These are phyloP conservation scores for Oryza rufipogon DNA, from an alignment of 176 grass and related monocot species.

Conservation along the genomic window DNA sequence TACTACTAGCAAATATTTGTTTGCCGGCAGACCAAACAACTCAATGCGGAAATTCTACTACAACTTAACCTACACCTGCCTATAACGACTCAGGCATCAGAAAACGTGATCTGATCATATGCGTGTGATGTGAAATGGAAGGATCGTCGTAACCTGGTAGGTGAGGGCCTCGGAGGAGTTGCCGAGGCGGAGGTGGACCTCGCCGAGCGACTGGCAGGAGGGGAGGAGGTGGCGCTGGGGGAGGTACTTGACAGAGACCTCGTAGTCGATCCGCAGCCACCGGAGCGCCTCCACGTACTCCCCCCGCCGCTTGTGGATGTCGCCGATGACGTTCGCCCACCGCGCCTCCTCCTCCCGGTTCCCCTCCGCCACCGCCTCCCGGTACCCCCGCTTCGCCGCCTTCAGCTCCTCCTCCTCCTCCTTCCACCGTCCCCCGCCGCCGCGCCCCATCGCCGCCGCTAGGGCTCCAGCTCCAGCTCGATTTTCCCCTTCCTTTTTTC, in stretches of 20 bases:
- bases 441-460: constrained; percentile 43
- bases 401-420: constrained; percentile 71
- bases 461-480: constrained; percentile 44
- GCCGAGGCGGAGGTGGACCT: constrained; percentile 78
- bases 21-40: neutral
- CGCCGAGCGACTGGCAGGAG: constrained; percentile 87
- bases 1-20: neutral
- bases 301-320: constrained; percentile 78
- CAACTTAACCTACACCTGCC: neutral
- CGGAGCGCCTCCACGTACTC: constrained; percentile 85
- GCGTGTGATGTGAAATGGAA: neutral
- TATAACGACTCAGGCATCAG: neutral
- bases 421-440: constrained; percentile 25
- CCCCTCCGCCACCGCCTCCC: constrained; percentile 66
- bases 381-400: constrained; percentile 64
- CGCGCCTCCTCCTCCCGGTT: constrained; percentile 79
- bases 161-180: constrained; percentile 67
- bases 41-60: neutral
- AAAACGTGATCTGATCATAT: neutral
- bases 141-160: constrained; percentile 55
- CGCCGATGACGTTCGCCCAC: constrained; percentile 91
- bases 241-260: constrained; percentile 77
- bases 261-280: constrained; percentile 77
- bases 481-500: neutral
- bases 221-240: constrained; percentile 76